Base-by-base conservation (phyloP, 2,329 filamentous ascomycete species). In the Colletotrichum sansevieriae region DNA sequence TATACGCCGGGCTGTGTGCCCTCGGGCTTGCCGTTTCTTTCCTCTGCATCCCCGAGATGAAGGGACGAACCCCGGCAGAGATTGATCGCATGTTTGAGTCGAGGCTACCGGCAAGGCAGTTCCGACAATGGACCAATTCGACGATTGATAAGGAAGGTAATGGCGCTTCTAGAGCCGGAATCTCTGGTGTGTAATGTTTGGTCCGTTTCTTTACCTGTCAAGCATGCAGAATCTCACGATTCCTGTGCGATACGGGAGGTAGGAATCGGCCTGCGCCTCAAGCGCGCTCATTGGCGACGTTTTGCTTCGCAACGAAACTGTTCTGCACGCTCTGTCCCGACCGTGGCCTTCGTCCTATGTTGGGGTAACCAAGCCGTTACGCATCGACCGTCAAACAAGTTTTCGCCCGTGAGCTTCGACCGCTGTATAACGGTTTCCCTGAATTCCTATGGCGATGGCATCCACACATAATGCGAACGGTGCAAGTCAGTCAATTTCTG, bases 1-100 rank as follows among this genome's bases (percentile, higher is more conserved):
- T 83, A 1, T 83, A 77, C 65, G 75, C 77, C 0, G 80, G 75
- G 0, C 75, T 80, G 12, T 81, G 79, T 70, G 66, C 78, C 2
- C 62, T 80, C 1, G 76, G 78, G 18, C 74, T 80, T 2, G 63
- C 76, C 2, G 52, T 82, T 0, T 80, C 82, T 0, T 89, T 79
- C 77, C 75, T 80, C 11, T 77, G 78, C 41, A 76, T 88, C 0
- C 87, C 87, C 0, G 87, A 89, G 73, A 87, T 86, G 77, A 84
- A 83, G 74, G 83, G 83, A 4, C 75, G 83, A 20, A 83, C 75
- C 2, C 76, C 81, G 0, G 77, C 77, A 43, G 84, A 87, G 71
- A 83, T 88, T 65, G 85, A 88, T 73, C 72, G 72, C 49, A 76
- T 78, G 75, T 80, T 78, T 67, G 76, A 76, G 46, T 49, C 72